These are phyloP conservation scores for Pythium utonaiense DNA, from an alignment of 352 stramenopile species.

Conservation along the genomic window DNA sequence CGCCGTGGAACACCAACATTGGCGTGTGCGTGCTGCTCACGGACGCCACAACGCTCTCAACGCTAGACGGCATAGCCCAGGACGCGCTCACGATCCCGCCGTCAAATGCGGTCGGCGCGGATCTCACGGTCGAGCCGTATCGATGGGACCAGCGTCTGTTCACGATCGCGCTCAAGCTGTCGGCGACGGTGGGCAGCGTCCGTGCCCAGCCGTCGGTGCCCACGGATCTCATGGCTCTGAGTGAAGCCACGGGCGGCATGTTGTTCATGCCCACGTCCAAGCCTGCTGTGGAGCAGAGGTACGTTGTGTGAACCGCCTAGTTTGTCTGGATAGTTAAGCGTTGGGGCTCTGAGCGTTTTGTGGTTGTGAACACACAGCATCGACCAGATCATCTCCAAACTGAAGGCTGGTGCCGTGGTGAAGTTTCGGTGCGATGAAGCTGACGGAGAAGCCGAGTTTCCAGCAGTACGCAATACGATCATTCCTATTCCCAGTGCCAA, in stretches of 20 bases:
- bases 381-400: slow-evolving; percentile 79
- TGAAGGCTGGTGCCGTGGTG: slow-evolving; percentile 78
- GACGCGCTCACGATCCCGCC: slow-evolving; percentile 71
- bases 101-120: slow-evolving; percentile 57
- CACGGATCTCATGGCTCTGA: slow-evolving; percentile 83
- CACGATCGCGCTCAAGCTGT: slow-evolving; percentile 80
- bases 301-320: neutral
- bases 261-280: slow-evolving; percentile 83
- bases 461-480: slow-evolving; percentile 59
- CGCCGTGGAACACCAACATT: slow-evolving; percentile 84
- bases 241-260: slow-evolving; percentile 78
- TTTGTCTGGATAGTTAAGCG: neutral
- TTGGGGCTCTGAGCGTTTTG: neutral
- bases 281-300: slow-evolving; percentile 64
- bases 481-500: slow-evolving; percentile 66
- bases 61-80: slow-evolving; percentile 62
- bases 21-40: slow-evolving; percentile 78
- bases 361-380: slow-evolving; percentile 36
- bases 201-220: slow-evolving; percentile 49
- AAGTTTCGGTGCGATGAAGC: slow-evolving; percentile 71
- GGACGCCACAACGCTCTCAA: slow-evolving; percentile 72
- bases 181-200: slow-evolving; percentile 42
- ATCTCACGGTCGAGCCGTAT: slow-evolving; percentile 81
- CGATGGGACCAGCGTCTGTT: slow-evolving; percentile 84
- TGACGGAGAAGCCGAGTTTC: slow-evolving; percentile 48